Conservation (phyloP, 2,329 filamentous ascomycete species). For the Taxawa tesnikishii region DNA sequence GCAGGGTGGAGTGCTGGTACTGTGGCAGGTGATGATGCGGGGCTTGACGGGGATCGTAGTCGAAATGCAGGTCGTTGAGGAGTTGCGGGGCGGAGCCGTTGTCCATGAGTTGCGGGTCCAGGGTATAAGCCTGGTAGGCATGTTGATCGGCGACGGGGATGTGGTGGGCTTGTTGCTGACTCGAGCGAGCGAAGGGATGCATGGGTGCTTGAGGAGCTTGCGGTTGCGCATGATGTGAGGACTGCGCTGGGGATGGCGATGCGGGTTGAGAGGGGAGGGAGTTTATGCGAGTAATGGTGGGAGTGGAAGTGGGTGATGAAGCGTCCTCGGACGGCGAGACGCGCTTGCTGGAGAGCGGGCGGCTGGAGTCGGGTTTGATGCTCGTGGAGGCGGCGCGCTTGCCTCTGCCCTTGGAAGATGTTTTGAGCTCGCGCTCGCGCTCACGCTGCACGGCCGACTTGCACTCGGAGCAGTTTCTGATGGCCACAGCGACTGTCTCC, state of each 20-base stretch:
- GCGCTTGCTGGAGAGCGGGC: neutral
- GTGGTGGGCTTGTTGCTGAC: conserved; percentile 15
- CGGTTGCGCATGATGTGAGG: conserved; percentile 5
- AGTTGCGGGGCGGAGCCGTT: conserved; percentile 1
- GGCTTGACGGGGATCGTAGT: neutral
- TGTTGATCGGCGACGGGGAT: conserved; percentile 19
- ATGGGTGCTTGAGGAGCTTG: conserved; percentile 15
- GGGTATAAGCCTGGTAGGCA: conserved; percentile 38
- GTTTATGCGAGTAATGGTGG: neutral
- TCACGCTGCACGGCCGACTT: conserved; percentile 44
- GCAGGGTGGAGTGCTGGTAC: no score
- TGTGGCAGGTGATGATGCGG: no score
- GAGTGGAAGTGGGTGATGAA: conserved; percentile 18
- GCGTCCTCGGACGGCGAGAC: neutral
- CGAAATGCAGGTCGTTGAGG: neutral
- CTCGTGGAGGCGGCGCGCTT: conserved; percentile 1
- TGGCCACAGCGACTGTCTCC: conserved; percentile 89
- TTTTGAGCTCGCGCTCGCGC: conserved; percentile 4
- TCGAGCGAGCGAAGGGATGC: no score
- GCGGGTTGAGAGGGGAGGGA: neutral
- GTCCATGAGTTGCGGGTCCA: conserved; percentile 51
- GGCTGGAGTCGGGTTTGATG: conserved; percentile 1
- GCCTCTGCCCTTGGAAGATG: conserved; percentile 1
- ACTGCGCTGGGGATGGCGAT: neutral
- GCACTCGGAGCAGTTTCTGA: conserved; percentile 81